Base-by-base conservation (phyloP, 2,329 filamentous ascomycete species). In the Onygenales sp. region DNA sequence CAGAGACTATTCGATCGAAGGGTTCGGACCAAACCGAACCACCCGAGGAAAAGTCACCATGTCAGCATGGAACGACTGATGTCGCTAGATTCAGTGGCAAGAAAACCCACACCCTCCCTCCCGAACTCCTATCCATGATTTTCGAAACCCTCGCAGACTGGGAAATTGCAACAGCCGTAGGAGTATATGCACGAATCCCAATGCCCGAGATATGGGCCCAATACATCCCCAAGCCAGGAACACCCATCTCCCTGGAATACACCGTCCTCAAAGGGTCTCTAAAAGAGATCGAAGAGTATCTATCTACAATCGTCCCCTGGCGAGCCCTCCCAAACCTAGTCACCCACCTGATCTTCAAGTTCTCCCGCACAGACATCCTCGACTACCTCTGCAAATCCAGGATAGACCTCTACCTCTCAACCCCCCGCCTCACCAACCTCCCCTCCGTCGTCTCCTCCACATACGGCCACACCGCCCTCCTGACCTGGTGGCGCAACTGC, bases 401-500 rank as follows among this genome's bases (percentile, higher is more conserved):
- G 69, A 79, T 81, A 51, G 82, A 94, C 55, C 81, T 96, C 3
- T 93, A 94, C 72, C 90, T 86, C 79, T 83, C 85, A 2, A 93
- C 91, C 33, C 91, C 91, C 65, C 87, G 88, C 45, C 78, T 84
- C 51, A 87, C 87, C 43, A 85, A 90, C 44, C 78, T 96, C 2
- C 89, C 91, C 0, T 91, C 89, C 60, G 93, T 93, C 66, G 90
- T 90, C 0, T 95, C 89, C 2, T 84, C 85, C 1, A 87, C 91
- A 58, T 96, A 93, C 66, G 89, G 88, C 46, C 85, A 88, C 50
- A 84, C 83, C 1, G 87, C 90, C 55, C 87, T 97, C 35, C 75
- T 97, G 7, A 87, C 93, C 58, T 96, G 91, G 81, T 97, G 92
- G 92, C 84, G 84, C 50, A 86, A 86, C 35, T 91, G 87, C 11